These are phyloP conservation scores for Boletus mariae DNA, from an alignment of 1,284 basidiomycete species.

Conservation along the genomic window DNA sequence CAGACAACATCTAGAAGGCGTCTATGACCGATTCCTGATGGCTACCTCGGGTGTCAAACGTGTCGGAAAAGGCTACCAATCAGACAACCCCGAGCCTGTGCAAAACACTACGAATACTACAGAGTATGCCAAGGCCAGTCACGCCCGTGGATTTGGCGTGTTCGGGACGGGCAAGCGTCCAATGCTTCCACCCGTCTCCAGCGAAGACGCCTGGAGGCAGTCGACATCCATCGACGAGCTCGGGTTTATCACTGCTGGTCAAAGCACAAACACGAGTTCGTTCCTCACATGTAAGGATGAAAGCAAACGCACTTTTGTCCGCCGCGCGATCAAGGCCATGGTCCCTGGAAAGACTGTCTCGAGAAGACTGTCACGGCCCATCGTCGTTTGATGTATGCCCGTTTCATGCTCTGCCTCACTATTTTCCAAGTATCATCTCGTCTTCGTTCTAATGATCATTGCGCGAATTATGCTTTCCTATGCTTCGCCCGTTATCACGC, in stretches of 20 bases:
- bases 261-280: conserved; percentile 20
- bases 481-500: conserved; percentile 11
- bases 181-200: conserved; percentile 67
- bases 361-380: conserved; percentile 41
- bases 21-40: conserved; percentile 77
- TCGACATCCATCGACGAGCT: conserved; percentile 52
- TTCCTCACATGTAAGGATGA: conserved; percentile 41
- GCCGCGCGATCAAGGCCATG: conserved; percentile 64
- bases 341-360: conserved; percentile 53
- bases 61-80: conserved; percentile 71
- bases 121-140: conserved; percentile 26
- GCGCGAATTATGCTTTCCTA: conserved; percentile 12
- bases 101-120: conserved; percentile 11
- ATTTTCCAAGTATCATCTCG: neutral
- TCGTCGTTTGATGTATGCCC: conserved; percentile 17
- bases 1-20: conserved; percentile 57
- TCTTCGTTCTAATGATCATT: conserved; percentile 17
- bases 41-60: conserved; percentile 72
- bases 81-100: conserved; percentile 47
- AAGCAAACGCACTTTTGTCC: conserved; percentile 50
- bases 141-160: conserved; percentile 43
- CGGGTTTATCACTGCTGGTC: conserved; percentile 41
- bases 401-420: neutral
- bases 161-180: conserved; percentile 50
- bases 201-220: conserved; percentile 47